These are phyloP conservation scores for Claviceps quebecensis DNA, from an alignment of 2,329 filamentous ascomycete species.

Conservation along the genomic window DNA sequence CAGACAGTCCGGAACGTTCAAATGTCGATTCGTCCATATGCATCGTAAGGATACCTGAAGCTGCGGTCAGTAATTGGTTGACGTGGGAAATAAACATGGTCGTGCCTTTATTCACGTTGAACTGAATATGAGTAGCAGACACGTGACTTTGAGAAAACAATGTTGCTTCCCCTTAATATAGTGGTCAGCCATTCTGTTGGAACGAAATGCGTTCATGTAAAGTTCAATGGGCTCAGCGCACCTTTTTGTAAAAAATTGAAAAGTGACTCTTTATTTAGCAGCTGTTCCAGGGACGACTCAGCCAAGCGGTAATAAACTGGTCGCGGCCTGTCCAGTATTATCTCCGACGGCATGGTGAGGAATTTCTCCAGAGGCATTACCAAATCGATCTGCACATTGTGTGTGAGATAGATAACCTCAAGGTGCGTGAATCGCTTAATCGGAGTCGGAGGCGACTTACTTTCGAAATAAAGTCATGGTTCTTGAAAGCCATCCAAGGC, in stretches of 20 bases:
- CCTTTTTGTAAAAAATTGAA: slow-evolving; percentile 72
- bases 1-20: slow-evolving; percentile 68
- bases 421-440: neutral
- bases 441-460: slow-evolving; percentile 22
- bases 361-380: slow-evolving; percentile 55
- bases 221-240: slow-evolving; percentile 18
- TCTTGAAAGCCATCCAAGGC: slow-evolving; percentile 57
- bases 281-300: slow-evolving; percentile 49
- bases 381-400: slow-evolving; percentile 42
- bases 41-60: slow-evolving; percentile 53
- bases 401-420: neutral
- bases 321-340: slow-evolving; percentile 24
- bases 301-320: slow-evolving; percentile 52
- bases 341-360: slow-evolving; percentile 35
- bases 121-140: slow-evolving; percentile 53
- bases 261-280: slow-evolving; percentile 66
- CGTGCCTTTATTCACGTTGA: slow-evolving; percentile 54
- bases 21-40: slow-evolving; percentile 71
- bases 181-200: neutral
- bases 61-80: neutral
- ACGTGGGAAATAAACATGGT: neutral
- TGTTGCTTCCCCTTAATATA: slow-evolving; percentile 50
- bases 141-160: slow-evolving; percentile 71
- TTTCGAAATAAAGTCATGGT: slow-evolving; percentile 55
- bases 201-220: neutral